A percentile compares a stretch with the other conserved stretches of the same genome.
Evolutionary conservation across 345 rosid genomes (phyloP).

Genomic region (Moricandia arvensis): DNA sequence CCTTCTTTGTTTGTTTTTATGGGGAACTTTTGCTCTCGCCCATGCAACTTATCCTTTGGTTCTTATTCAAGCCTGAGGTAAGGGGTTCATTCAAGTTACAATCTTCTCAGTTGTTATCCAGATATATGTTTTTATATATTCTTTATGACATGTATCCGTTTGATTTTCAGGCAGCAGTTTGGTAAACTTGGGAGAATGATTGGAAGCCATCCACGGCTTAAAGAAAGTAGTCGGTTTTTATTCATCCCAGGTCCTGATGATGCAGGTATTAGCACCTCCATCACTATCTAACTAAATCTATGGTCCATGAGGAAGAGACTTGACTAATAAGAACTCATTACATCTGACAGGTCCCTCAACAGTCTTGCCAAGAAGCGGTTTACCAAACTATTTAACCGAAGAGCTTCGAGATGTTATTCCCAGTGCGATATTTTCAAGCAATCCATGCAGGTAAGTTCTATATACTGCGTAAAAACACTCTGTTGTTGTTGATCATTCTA

Average conservation of each 20-base stretch:
- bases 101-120: not conserved
- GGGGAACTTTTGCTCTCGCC: slow-evolving; percentile 86
- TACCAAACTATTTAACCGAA: slow-evolving; percentile 72
- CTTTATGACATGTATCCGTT: not conserved
- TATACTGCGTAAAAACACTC: not conserved
- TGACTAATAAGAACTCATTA: slow-evolving; percentile 25
- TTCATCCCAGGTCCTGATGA: slow-evolving; percentile 95
- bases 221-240: slow-evolving; percentile 70
- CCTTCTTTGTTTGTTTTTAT: slow-evolving; percentile 94
- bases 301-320: slow-evolving; percentile 7
- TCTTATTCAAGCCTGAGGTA: slow-evolving; percentile 82
- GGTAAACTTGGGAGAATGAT: slow-evolving; percentile 82
- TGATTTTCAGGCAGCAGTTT: slow-evolving; percentile 56
- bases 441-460: slow-evolving; percentile 86
- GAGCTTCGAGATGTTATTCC: slow-evolving; percentile 70
- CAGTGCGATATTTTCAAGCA: slow-evolving; percentile 78
- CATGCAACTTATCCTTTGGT: slow-evolving; percentile 76
- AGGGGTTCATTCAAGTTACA: slow-evolving; percentile 15
- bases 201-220: slow-evolving; percentile 70
- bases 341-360: slow-evolving; percentile 74
- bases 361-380: slow-evolving; percentile 71
- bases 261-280: slow-evolving; percentile 57
- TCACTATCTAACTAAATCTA: not conserved
- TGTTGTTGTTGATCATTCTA: not conserved
- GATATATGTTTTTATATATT: not conserved